These are phyloP conservation scores for Verticillium tricorpus DNA, from an alignment of 2,329 filamentous ascomycete species.

Conservation along the genomic window DNA sequence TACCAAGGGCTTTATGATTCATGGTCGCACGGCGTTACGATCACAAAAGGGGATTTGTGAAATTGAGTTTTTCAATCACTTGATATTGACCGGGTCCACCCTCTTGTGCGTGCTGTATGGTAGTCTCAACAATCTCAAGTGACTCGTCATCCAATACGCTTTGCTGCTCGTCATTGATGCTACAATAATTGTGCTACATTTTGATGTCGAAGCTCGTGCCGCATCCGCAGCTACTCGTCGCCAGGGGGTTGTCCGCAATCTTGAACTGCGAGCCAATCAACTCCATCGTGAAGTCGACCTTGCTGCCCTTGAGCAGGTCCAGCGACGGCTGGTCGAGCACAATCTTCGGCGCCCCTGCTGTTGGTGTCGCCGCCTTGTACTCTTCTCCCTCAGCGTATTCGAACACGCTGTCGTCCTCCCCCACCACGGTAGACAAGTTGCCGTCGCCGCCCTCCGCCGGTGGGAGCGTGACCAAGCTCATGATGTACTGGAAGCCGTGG, in stretches of 20 bases:
- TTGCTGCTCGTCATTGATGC: not conserved
- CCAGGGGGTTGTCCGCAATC: constrained; percentile 87
- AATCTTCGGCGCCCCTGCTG: constrained; percentile 59
- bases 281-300: constrained; percentile 94
- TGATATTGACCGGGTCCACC: constrained; percentile 4
- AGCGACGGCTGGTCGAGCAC: constrained; percentile 85
- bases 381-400: constrained; percentile 47
- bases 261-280: constrained; percentile 88
- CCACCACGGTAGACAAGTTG: constrained; percentile 29
- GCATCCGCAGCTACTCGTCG: constrained; percentile 93
- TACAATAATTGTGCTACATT: constrained; percentile 31
- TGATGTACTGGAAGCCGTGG: constrained; percentile 96
- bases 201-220: constrained; percentile 97
- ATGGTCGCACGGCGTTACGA: constrained; percentile 30
- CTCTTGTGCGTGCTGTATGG: constrained; percentile 7
- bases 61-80: constrained; percentile 23
- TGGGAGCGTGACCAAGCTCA: constrained; percentile 71
- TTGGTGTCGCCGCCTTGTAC: constrained; percentile 20
- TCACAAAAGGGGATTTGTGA: constrained; percentile 21
- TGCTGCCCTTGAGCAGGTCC: constrained; percentile 86
- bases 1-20: constrained; percentile 15
- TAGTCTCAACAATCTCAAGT: not conserved
- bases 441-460: constrained; percentile 20
- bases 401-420: constrained; percentile 86
- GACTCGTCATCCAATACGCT: not conserved